phyloP scores from a whole-genome alignment of 139 green algal genomes.

The Protoeuglena noctilucae region DNA sequence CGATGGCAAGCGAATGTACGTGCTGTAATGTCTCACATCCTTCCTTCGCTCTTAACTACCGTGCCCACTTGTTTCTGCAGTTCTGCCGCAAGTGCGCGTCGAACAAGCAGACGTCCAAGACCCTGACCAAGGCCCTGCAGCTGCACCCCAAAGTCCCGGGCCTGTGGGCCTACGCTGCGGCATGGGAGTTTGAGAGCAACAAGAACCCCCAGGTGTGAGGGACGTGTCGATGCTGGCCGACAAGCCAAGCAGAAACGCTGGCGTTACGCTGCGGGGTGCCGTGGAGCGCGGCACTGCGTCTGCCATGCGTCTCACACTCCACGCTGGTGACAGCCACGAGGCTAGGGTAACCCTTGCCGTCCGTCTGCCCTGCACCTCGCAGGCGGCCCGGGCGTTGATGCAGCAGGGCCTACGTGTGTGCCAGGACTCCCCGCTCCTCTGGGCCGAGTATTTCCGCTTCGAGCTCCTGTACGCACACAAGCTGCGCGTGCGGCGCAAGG shows the following conservation, averaged over 20 bases:
- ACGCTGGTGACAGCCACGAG: background rate
- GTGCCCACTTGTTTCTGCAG: too few relatives aligned
- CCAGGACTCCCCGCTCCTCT: conserved; percentile 37
- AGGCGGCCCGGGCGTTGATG: too few relatives aligned
- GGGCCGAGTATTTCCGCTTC: conserved; percentile 71
- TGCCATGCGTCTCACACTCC: background rate
- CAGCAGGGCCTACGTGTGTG: conserved; percentile 77
- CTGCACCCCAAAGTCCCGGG: conserved; percentile 57
- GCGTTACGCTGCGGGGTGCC: too few relatives aligned
- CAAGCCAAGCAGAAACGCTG: too few relatives aligned
- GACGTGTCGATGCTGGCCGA: too few relatives aligned
- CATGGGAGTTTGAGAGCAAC: conserved; percentile 74
- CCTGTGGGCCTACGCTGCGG: conserved; percentile 75
- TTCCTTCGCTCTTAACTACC: too few relatives aligned
- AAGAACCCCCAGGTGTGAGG: conserved; percentile 56
- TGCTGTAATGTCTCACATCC: too few relatives aligned
- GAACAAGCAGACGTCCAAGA: conserved; percentile 19
- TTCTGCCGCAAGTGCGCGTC: too few relatives aligned
- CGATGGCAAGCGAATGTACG: too few relatives aligned
- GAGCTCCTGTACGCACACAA: conserved; percentile 68
- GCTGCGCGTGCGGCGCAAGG: conserved; percentile 36
- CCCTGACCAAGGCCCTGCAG: conserved; percentile 59
- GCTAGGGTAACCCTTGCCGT: background rate
- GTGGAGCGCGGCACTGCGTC: background rate
- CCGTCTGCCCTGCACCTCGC: background rate